A percentile compares a stretch with the other conserved stretches of the same genome.
Evolutionary conservation across 257 asterid genomes (phyloP).

Genomic region (Salvia rosmarinus): DNA sequence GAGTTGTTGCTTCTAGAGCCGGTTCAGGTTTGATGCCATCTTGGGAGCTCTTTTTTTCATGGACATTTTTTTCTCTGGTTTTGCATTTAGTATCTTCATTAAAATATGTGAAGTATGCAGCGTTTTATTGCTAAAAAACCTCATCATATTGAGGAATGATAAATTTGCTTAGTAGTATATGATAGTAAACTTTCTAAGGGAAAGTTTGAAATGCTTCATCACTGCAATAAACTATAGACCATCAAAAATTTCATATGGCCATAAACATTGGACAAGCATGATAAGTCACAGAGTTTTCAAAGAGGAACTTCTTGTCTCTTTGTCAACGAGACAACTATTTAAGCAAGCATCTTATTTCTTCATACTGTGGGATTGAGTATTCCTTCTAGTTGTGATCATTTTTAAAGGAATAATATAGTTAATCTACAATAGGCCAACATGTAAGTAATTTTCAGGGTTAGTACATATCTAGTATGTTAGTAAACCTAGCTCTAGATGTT

Average conservation of each 20-base stretch:
- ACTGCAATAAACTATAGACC: slow-evolving; percentile 6
- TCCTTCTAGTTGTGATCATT: too few relatives aligned
- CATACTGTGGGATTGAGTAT: too few relatives aligned
- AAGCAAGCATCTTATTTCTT: background rate
- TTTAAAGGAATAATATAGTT: too few relatives aligned
- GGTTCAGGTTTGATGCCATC: slow-evolving; percentile 63
- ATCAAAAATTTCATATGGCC: background rate
- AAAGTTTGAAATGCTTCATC: background rate
- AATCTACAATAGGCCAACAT: background rate
- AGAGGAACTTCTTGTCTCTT: background rate
- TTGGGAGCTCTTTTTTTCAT: background rate
- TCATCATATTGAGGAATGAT: background rate
- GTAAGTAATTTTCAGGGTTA: background rate
- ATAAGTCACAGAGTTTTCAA: background rate
- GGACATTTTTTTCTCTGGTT: background rate
- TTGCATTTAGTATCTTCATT: background rate
- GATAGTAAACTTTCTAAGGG: background rate
- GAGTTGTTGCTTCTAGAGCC: slow-evolving; percentile 79
- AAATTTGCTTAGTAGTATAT: background rate
- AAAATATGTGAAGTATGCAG: background rate
- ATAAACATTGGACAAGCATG: background rate
- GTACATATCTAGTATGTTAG: background rate
- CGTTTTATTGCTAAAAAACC: background rate
- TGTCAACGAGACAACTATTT: background rate
- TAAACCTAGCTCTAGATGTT: too few relatives aligned